Evolutionary conservation across 2,329 filamentous ascomycete genomes (phyloP).

Genomic region (Rhynchosporium graminicola): DNA sequence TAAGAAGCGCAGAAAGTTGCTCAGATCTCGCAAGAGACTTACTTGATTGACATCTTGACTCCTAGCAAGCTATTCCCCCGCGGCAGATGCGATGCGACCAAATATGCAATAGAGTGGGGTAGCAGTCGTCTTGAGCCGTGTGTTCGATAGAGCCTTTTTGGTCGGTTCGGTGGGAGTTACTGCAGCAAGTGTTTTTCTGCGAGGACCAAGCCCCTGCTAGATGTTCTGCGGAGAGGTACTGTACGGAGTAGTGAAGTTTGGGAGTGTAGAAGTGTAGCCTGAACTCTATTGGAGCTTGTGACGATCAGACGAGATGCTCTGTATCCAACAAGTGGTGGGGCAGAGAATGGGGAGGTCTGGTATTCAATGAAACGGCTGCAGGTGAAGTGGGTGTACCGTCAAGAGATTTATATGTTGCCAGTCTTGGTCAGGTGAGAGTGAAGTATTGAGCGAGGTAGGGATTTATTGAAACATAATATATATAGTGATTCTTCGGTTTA

Average conservation of each 20-base stretch:
- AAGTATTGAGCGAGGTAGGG: no score
- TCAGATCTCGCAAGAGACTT: conserved; percentile 35
- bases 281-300: conserved; percentile 3
- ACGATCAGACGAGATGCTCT: neutral
- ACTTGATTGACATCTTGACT: conserved; percentile 57
- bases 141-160: neutral
- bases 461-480: no score
- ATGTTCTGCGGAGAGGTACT: conserved; percentile 13
- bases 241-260: neutral
- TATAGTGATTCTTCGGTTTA: no score
- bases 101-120: conserved; percentile 29
- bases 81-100: conserved; percentile 26
- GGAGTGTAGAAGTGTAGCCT: conserved; percentile 15
- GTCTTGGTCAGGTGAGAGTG: no score
- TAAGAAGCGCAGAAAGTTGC: conserved; percentile 23
- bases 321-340: conserved; percentile 8
- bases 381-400: neutral
- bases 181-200: conserved; percentile 12
- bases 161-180: conserved; percentile 13
- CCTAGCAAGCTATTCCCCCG: conserved; percentile 26
- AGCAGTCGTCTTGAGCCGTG: conserved; percentile 22
- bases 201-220: conserved; percentile 5
- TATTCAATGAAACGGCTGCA: neutral
- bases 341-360: conserved; percentile 4
- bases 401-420: no score